Base-by-base conservation (phyloP, 2,329 filamentous ascomycete species). In the Phoma sp. region DNA sequence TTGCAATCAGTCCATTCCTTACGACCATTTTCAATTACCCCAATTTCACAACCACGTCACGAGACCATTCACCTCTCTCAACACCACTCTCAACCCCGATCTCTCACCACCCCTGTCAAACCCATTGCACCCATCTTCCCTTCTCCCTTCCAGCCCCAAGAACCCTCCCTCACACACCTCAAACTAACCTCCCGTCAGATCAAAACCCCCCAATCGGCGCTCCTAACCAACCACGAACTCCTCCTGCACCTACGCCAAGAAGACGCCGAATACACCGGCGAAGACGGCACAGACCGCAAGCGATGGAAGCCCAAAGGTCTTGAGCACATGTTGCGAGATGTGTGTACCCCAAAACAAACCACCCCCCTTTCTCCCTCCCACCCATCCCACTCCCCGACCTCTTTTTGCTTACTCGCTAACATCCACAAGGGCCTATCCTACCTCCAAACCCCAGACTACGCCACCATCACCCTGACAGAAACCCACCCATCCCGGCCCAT, bases 141-240 rank as follows among this genome's bases (percentile, higher is more conserved):
- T 7, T 9, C 27, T 29, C 9, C 27, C 27, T 3, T 29, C 27
- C 27, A 29, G 9, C 27, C 27, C 9, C 27, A 1, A 29, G 3
- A 29, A 6, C 27, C 42, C 33, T 27, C 13, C 7, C 5, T 1
- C 33, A 18, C 22, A 11, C 25, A 2, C 29, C 2, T 27, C 29
- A 18, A 5, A 33, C 41, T 42, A 13, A 40, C 30, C 7, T 33
- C 25, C 18, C 18, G n/a, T 2, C 49, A 90, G 82, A 84, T 92
- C 67, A 77, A 91, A 64, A 88, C 89, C 67, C 79, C 88, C 3
- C 87, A 91, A 70, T 85, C 85, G 27, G 87, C 87, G 4, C 81
- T 87, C 37, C 79, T 92, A 67, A 85, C 86, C 70, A 91, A 91
- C 73, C 88, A 84, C 60, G 89, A 91, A 78, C 88, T 91, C 59